Base-by-base conservation (phyloP, 1,284 basidiomycete species). In the Moniliophthora roreri region DNA sequence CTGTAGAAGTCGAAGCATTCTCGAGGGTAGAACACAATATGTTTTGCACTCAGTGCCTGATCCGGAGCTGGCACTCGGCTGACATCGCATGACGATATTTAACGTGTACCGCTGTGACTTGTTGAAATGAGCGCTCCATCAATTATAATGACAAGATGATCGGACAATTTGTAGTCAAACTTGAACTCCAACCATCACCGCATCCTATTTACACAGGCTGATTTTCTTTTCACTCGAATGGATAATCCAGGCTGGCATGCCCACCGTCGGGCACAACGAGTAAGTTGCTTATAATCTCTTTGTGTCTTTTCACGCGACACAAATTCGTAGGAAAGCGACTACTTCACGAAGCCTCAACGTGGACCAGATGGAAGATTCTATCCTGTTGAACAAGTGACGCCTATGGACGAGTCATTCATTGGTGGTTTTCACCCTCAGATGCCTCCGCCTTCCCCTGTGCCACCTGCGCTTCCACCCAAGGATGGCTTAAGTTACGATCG, bases 191-290 rank as follows among this genome's bases (percentile, higher is more conserved):
- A 32, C 28, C 28, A 32, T 32, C 28, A 32, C 28, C 28, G 28
- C 11, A 11, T 32, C 6, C 28, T 11, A n/a, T n/a, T n/a, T n/a
- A n/a, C n/a, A n/a, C n/a, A n/a, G n/a, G n/a, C 28, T 46, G 44
- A 26, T 26, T 37, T 40, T 47, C 16, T 23, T 36, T 24, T 36
- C 23, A 16, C 20, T 24, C 47, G 23, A 48, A 89, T 89, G 86
- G 87, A 89, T 63, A 81, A 79, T 53, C 71, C 80, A 53, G 87
- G 87, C 49, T 89, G 87, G 87, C 78, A 79, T 60, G 85, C 86
- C 39, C 73, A 74, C 15, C 77, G 75, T 39, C 72, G 74, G 56
- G 83, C 81, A 2, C 65, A 73, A 50, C 73, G 73, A 66, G 84
- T 75, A 56, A 57, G 65, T 50, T 26, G 45, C 24, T 47, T 50